These are phyloP conservation scores for Begonia masoniana DNA, from an alignment of 306 rosid species.

Conservation along the genomic window DNA sequence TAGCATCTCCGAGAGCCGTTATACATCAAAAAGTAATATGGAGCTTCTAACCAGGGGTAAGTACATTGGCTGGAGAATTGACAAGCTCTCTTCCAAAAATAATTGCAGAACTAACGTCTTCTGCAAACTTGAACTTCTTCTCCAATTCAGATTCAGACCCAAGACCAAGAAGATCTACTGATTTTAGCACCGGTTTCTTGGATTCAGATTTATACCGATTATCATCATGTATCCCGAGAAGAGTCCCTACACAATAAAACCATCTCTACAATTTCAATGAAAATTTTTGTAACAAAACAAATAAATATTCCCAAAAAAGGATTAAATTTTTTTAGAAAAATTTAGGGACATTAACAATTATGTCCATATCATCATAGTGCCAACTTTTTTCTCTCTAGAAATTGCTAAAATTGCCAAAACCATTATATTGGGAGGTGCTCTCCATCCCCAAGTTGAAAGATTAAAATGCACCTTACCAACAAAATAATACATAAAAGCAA, in stretches of 20 bases:
- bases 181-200: constrained; percentile 52
- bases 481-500: constrained; percentile 8
- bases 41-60: constrained; percentile 71
- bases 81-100: constrained; percentile 87
- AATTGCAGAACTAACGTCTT: constrained; percentile 63
- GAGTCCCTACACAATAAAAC: constrained; percentile 42
- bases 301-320: too few species aligned
- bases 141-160: constrained; percentile 77
- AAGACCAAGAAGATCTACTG: constrained; percentile 77
- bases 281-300: too few species aligned
- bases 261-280: constrained; percentile 4
- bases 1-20: too few species aligned
- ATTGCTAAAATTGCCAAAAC: too few species aligned
- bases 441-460: constrained; percentile 1
- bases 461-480: not conserved
- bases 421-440: too few species aligned
- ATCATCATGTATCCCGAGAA: constrained; percentile 78
- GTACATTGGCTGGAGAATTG: constrained; percentile 96
- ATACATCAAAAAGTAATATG: constrained; percentile 1
- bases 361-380: too few species aligned
- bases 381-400: too few species aligned
- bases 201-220: constrained; percentile 69
- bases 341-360: too few species aligned
- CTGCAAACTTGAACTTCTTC: constrained; percentile 78
- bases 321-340: too few species aligned